Evolutionary conservation across 176 grass and related monocot genomes (phyloP).

Genomic region (Zea mays): Zm-B73-REFERENCE-NAM-5.0 NC_050103.1:23109001-23109500

Average conservation of each 20-base stretch:
- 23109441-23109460: conserved; percentile 21
- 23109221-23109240: conserved; percentile 66
- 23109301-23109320: not conserved
- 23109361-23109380: conserved; percentile 2
- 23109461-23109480: not conserved
- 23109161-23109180: conserved; percentile 62
- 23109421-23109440: conserved; percentile 21
- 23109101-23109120: conserved; percentile 8
- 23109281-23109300: not conserved
- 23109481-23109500: not conserved
- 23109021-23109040: conserved; percentile 82
- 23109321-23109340: not conserved
- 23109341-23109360: not conserved
- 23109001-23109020: conserved; percentile 81
- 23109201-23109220: conserved; percentile 73
- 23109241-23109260: conserved; percentile 77
- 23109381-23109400: conserved; percentile 3
- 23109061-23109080: not conserved
- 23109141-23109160: conserved; percentile 64
- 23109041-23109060: conserved; percentile 32
- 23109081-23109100: conserved; percentile 7
- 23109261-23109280: conserved; percentile 68
- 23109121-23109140: conserved; percentile 41
- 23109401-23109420: not conserved
- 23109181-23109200: conserved; percentile 76